Base-by-base conservation (phyloP, 2,329 filamentous ascomycete genomes). In the Ophiostoma montium region DNA sequence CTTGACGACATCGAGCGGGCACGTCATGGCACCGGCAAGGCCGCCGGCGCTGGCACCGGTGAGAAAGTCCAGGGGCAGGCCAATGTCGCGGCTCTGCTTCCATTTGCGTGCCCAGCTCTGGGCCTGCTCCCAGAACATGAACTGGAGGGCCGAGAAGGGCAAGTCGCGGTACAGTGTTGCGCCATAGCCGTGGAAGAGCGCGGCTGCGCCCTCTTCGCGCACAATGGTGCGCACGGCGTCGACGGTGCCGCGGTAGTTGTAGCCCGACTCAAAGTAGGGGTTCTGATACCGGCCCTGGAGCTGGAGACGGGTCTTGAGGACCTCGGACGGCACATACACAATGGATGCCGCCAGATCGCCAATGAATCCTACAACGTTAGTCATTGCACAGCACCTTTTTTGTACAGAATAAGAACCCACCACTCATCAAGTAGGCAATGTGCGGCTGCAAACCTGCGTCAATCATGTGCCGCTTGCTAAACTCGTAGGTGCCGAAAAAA, bases 51-150 rank as follows among this genome's bases (percentile, higher is more conserved):
- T 82, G 3, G 86, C 88, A 15, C 89, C 92, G 0, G 92, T 98
- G 13, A 94, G 65, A 21, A 96, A 82, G 63, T 98, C 92, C 35
- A 96, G 65, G 1, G 80, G 74, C 32, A 94, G 67, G 1, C 92
- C 92, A 48, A 98, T 94, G 51, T 95, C 86, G 50, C 82, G 77
- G 54, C 81, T 84, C 32, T 83, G 78, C 60, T 84, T 81, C 73
- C 84, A 94, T 48, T 78, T 65, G 60, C 84, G 84, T 1, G 92
- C 89, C 73, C 86, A 77, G 42, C 74, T 78, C 59, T 89, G 86
- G 62, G 89, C 89, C 64, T 96, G 86, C 65, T 98, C 92, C 70
- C 95, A 98, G 63, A 98, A 95, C 59, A 94, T 90, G 65, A 98
- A 96, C 61, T 98, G 92, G 11, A 98, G 69, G 1, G 92, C 92